A percentile compares a stretch with the other conserved stretches of the same genome.
Evolutionary conservation across 1,139 yeast species (phyloP).

Genomic region (Keqinozyma sinolaborantium): DNA sequence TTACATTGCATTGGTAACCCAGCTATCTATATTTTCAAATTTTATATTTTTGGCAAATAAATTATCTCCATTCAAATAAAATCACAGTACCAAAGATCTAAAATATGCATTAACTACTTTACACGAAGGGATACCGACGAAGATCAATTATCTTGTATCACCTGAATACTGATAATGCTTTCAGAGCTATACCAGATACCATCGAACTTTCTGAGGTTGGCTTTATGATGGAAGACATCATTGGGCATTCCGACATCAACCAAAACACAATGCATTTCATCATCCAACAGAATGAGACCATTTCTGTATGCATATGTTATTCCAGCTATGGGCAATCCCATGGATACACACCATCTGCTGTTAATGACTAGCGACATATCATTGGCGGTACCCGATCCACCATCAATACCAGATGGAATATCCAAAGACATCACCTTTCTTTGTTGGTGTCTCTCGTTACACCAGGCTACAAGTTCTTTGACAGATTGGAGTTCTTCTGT

Average conservation of each 20-base stretch:
- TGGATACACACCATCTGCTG: constrained; percentile 58
- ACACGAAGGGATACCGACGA: background rate
- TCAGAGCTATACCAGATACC: constrained; percentile 43
- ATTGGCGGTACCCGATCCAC: constrained; percentile 68
- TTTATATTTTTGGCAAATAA: too few species aligned
- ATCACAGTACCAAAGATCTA: too few species aligned
- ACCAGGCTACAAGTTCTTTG: constrained; percentile 47
- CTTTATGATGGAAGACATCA: constrained; percentile 35
- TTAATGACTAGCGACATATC: constrained; percentile 24
- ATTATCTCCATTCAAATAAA: too few species aligned
- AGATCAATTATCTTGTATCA: constrained; percentile 4
- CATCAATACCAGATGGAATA: constrained; percentile 81
- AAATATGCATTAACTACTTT: too few species aligned
- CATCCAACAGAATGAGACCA: constrained; percentile 20
- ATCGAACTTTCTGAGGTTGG: constrained; percentile 42
- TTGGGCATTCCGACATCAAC: constrained; percentile 77
- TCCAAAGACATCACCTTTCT: constrained; percentile 67
- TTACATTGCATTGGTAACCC: too few species aligned
- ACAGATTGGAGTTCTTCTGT: constrained; percentile 45
- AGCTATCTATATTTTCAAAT: too few species aligned
- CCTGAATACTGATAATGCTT: constrained; percentile 23
- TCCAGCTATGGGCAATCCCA: constrained; percentile 75
- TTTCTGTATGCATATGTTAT: constrained; percentile 57
- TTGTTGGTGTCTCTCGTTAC: constrained; percentile 48
- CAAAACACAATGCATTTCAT: constrained; percentile 45